phyloP scores from a whole-genome alignment of 1,139 yeast species.

The Spencermartinsiella ligniputridi region DNA sequence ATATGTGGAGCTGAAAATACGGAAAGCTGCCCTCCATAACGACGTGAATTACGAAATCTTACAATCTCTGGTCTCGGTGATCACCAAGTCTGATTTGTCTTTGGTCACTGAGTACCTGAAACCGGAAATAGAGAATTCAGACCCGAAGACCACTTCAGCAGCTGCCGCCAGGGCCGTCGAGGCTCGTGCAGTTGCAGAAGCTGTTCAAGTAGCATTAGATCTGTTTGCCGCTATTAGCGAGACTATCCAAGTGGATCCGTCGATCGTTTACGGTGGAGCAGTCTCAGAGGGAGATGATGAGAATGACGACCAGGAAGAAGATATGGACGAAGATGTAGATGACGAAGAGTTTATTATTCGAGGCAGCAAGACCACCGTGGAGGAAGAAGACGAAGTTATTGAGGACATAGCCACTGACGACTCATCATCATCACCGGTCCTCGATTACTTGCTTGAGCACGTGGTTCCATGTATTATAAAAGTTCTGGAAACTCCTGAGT shows the following conservation, averaged over 20 bases:
- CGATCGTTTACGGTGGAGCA: slow-evolving; percentile 15
- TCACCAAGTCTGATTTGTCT: slow-evolving; percentile 40
- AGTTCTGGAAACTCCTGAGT: slow-evolving; percentile 17
- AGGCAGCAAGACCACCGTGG: slow-evolving; percentile 10
- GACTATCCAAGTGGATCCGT: slow-evolving; percentile 38
- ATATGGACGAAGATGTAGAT: slow-evolving; percentile 16
- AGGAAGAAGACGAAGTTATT: slow-evolving; percentile 13
- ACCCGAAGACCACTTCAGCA: slow-evolving; percentile 37
- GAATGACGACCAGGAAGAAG: slow-evolving; percentile 17
- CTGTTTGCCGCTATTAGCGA: slow-evolving; percentile 73
- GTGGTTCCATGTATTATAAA: slow-evolving; percentile 21
- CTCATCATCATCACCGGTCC: slow-evolving; percentile 9
- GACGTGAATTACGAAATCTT: slow-evolving; percentile 22
- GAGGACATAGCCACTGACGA: slow-evolving; percentile 17
- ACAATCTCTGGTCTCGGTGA: slow-evolving; percentile 19
- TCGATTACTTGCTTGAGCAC: slow-evolving; percentile 14
- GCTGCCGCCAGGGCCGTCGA: slow-evolving; percentile 39
- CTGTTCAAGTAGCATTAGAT: slow-evolving; percentile 69
- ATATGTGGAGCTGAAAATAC: slow-evolving; percentile 15
- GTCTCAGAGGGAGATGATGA: slow-evolving; percentile 13
- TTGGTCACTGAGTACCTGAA: slow-evolving; percentile 37
- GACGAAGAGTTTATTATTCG: slow-evolving; percentile 15
- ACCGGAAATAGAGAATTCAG: slow-evolving; percentile 41
- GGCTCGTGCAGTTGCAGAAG: slow-evolving; percentile 52
- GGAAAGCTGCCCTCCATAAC: slow-evolving; percentile 7